Evolutionary conservation across 2,329 filamentous ascomycete species (phyloP).

Genomic region (Penicillium sp.): DNA sequence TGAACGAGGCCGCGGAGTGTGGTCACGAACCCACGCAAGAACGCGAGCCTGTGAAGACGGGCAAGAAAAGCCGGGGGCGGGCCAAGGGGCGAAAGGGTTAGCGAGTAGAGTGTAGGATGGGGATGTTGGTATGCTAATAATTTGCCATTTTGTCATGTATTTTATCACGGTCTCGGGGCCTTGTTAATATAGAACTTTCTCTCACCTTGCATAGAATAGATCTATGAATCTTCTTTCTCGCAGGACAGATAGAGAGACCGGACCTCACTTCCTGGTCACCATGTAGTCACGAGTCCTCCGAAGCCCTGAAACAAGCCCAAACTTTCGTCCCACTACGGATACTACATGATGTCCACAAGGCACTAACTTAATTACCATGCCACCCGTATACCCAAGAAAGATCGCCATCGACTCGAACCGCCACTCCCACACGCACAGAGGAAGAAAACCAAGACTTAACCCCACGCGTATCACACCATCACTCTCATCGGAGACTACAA

Average conservation of each 20-base stretch:
- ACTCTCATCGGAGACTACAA: neutral
- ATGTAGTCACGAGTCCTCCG: neutral
- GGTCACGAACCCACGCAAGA: constrained; percentile 15
- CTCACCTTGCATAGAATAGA: neutral
- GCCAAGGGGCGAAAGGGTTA: constrained; percentile 7
- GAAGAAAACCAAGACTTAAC: no score
- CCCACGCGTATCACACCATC: no score
- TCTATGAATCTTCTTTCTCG: no score
- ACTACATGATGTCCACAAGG: neutral
- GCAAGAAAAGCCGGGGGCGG: constrained; percentile 7
- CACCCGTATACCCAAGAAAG: no score
- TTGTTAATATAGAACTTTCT: constrained; percentile 19
- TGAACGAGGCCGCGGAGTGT: constrained; percentile 25
- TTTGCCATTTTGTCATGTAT: constrained; percentile 7
- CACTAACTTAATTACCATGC: no score
- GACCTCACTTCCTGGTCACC: no score
- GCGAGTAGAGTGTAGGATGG: neutral
- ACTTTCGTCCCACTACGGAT: neutral
- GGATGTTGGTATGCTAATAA: neutral
- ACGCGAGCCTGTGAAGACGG: neutral
- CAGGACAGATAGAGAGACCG: no score
- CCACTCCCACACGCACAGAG: no score
- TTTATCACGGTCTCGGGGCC: constrained; percentile 8
- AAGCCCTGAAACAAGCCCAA: neutral
- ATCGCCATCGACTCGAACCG: neutral